Percentiles rank a stretch among this genome's conserved stretches.
phyloP scores from a whole-genome alignment of 768 basidiomycete genomes.

The Pisolithus albus region DNA sequence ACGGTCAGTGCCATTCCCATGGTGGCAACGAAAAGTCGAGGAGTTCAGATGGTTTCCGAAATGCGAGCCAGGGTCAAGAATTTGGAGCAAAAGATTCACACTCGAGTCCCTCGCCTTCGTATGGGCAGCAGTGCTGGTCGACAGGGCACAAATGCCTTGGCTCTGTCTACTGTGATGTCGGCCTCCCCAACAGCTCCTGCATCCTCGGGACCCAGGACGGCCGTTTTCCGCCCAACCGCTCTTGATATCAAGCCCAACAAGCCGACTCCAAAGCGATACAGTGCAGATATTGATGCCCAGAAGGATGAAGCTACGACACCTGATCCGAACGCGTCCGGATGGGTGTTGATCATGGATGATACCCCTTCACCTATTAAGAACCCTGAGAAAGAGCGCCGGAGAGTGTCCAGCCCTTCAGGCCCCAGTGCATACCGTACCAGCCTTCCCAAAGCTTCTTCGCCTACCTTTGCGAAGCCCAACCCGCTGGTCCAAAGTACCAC shows the following conservation, averaged over 20 bases:
- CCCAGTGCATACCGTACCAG: conserved; percentile 47
- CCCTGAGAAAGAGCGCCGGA: conserved; percentile 47
- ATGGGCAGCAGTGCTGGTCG: conserved; percentile 71
- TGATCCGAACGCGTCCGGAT: conserved; percentile 62
- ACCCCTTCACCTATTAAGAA: conserved; percentile 64
- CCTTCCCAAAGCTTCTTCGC: conserved; percentile 40
- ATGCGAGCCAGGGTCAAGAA: conserved; percentile 82
- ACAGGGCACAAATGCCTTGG: conserved; percentile 33
- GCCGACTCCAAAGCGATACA: conserved; percentile 33
- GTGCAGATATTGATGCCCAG: conserved; percentile 37
- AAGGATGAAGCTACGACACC: conserved; percentile 36
- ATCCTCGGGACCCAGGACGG: conserved; percentile 21
- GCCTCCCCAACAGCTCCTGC: conserved; percentile 34
- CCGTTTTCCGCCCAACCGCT: conserved; percentile 11
- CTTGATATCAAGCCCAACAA: conserved; percentile 18
- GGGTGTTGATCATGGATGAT: conserved; percentile 89
- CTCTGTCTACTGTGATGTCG: conserved; percentile 27
- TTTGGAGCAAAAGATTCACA: conserved; percentile 82
- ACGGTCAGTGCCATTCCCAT: conserved; percentile 25
- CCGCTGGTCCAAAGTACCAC: conserved; percentile 38
- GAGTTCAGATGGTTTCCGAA: conserved; percentile 89
- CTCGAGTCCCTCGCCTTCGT: conserved; percentile 75
- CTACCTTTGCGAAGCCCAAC: conserved; percentile 37
- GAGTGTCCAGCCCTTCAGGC: conserved; percentile 56
- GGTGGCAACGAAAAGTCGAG: conserved; percentile 63